Evolutionary conservation across 495 filamentous ascomycete genomes (phyloP).

Genomic region (Delitschia confertaspora): DNA sequence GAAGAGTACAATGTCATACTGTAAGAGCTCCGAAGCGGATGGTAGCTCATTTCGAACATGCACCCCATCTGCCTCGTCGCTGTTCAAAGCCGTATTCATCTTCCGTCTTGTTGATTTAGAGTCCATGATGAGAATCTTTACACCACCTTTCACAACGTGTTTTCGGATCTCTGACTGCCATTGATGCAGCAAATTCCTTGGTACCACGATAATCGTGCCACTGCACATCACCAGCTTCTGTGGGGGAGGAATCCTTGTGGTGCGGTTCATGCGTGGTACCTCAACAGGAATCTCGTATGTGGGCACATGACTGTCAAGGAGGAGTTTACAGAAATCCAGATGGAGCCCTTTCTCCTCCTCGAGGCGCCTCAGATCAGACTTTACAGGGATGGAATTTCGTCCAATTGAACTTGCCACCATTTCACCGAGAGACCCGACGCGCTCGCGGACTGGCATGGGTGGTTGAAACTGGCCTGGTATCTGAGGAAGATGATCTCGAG

Average conservation of each 20-base stretch:
- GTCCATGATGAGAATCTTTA: constrained; percentile 56
- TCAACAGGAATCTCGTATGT: constrained; percentile 38
- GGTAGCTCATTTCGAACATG: constrained; percentile 48
- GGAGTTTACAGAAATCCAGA: constrained; percentile 44
- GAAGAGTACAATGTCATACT: constrained; percentile 74
- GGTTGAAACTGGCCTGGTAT: constrained; percentile 55
- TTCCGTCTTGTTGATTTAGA: constrained; percentile 1
- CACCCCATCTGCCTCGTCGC: constrained; percentile 1
- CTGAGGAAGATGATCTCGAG: constrained; percentile 56
- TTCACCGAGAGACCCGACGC: constrained; percentile 15
- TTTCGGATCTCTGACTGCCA: constrained; percentile 59
- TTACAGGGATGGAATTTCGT: constrained; percentile 53
- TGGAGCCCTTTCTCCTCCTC: constrained; percentile 31
- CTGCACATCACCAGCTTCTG: constrained; percentile 54
- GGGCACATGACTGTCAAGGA: constrained; percentile 45
- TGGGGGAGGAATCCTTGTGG: constrained; percentile 31
- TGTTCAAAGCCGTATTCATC: not conserved
- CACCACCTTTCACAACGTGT: constrained; percentile 51
- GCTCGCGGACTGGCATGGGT: constrained; percentile 26
- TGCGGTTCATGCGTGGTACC: constrained; percentile 39
- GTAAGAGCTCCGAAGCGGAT: constrained; percentile 45
- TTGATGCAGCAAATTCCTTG: constrained; percentile 59
- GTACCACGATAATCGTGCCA: constrained; percentile 61
- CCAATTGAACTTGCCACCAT: constrained; percentile 13
- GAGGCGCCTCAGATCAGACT: constrained; percentile 43